phyloP scores from a whole-genome alignment of 306 rosid species.

The Vigna trinervia region DNA sequence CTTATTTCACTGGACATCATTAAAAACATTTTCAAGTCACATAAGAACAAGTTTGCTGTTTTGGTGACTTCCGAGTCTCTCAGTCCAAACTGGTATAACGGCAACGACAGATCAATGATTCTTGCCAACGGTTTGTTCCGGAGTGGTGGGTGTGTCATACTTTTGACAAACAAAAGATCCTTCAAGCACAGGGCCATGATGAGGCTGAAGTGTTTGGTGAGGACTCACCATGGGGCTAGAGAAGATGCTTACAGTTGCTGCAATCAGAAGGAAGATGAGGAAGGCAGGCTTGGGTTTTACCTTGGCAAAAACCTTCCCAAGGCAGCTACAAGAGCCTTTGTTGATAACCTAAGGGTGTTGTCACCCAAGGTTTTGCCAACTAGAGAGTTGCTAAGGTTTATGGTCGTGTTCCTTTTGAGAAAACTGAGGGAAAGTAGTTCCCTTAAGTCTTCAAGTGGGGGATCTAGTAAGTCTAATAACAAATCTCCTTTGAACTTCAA shows the following conservation, averaged over 20 bases:
- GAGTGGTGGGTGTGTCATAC: slow-evolving; percentile 73
- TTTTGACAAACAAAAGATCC: slow-evolving; percentile 69
- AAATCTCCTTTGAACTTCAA: slow-evolving; percentile 63
- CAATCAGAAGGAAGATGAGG: slow-evolving; percentile 70
- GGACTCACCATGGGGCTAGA: slow-evolving; percentile 81
- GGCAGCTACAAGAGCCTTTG: slow-evolving; percentile 85
- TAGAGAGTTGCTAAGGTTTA: slow-evolving; percentile 66
- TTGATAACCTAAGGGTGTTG: slow-evolving; percentile 70
- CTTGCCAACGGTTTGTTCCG: slow-evolving; percentile 78
- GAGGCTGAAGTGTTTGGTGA: slow-evolving; percentile 63
- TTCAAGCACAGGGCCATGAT: slow-evolving; percentile 55
- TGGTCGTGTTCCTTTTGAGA: slow-evolving; percentile 42
- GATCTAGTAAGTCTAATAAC: neutral
- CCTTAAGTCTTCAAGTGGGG: slow-evolving; percentile 6
- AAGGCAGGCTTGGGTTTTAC: slow-evolving; percentile 67
- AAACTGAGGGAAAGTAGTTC: slow-evolving; percentile 38
- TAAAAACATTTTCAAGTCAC: slow-evolving; percentile 57
- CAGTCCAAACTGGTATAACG: slow-evolving; percentile 89
- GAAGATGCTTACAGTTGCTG: slow-evolving; percentile 82
- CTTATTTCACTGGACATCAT: slow-evolving; percentile 71
- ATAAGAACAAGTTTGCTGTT: slow-evolving; percentile 66
- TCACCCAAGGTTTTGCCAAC: slow-evolving; percentile 76
- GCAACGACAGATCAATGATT: slow-evolving; percentile 80
- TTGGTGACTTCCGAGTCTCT: slow-evolving; percentile 80
- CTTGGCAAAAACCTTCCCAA: slow-evolving; percentile 77